Evolutionary conservation across 2,329 filamentous ascomycete genomes (phyloP).

Genomic region (Camillea tinctor): DNA sequence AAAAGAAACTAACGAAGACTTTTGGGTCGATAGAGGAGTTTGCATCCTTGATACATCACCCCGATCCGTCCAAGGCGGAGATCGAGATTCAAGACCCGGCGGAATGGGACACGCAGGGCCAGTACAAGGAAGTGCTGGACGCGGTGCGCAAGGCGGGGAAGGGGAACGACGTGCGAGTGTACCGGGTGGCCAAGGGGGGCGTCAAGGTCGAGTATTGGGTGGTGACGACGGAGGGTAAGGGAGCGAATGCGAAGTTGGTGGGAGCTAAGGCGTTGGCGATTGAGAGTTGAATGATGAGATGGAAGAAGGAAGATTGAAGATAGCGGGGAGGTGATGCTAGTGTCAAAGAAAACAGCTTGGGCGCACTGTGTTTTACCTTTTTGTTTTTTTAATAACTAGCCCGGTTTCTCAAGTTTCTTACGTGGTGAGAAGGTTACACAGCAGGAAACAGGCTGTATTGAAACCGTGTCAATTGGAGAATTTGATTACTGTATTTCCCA

Average conservation of each 20-base stretch:
- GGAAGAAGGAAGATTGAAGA: too few relatives aligned
- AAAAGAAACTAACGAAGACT: too few relatives aligned
- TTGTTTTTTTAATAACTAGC: too few relatives aligned
- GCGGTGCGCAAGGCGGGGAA: conserved; percentile 64
- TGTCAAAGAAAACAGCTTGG: neutral
- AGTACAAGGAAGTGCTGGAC: conserved; percentile 68
- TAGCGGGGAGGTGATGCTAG: neutral
- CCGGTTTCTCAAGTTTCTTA: too few relatives aligned
- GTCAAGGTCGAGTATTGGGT: conserved; percentile 79
- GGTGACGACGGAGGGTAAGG: conserved; percentile 59
- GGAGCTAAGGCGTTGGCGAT: conserved; percentile 77
- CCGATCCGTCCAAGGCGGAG: conserved; percentile 49
- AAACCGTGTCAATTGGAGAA: neutral
- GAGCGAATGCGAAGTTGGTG: conserved; percentile 57
- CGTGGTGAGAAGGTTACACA: neutral
- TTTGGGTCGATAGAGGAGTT: conserved; percentile 58
- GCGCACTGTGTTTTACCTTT: neutral
- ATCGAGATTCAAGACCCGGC: conserved; percentile 66
- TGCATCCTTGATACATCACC: conserved; percentile 62
- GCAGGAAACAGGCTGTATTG: neutral
- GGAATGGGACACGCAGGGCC: conserved; percentile 70
- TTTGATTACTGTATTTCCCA: neutral
- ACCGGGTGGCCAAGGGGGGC: conserved; percentile 62
- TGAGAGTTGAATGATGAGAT: conserved; percentile 53
- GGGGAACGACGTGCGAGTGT: conserved; percentile 71